These are phyloP conservation scores for Xerocomellus chrysenteron DNA, from an alignment of 768 basidiomycete genomes.

Conservation along the genomic window DNA sequence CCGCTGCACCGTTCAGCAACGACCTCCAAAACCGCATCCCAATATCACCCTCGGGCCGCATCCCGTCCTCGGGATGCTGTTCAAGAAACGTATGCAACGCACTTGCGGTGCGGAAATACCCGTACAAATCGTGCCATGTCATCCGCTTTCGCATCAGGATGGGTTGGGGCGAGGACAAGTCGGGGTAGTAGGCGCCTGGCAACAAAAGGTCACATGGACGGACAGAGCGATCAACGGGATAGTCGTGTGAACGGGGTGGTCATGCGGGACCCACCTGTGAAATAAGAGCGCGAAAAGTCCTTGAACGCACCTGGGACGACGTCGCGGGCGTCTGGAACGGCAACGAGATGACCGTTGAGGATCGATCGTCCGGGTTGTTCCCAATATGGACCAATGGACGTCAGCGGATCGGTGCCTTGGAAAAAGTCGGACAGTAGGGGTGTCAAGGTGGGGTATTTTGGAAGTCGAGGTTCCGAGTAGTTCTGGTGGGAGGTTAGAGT, in stretches of 20 bases:
- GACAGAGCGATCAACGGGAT: neutral
- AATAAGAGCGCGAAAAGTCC: conserved; percentile 53
- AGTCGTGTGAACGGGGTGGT: no score
- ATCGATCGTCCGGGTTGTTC: conserved; percentile 78
- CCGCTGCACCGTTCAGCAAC: conserved; percentile 42
- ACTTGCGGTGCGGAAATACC: conserved; percentile 71
- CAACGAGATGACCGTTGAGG: conserved; percentile 66
- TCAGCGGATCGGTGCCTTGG: conserved; percentile 53
- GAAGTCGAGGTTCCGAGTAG: conserved; percentile 74
- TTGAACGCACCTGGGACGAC: conserved; percentile 36
- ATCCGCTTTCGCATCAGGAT: conserved; percentile 59
- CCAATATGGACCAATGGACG: conserved; percentile 71
- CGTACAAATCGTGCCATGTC: conserved; percentile 64
- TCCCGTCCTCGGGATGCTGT: conserved; percentile 54
- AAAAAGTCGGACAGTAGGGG: conserved; percentile 61
- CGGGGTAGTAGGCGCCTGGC: conserved; percentile 42
- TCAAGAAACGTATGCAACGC: conserved; percentile 69
- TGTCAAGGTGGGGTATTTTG: conserved; percentile 55
- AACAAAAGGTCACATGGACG: no score
- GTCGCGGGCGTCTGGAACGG: conserved; percentile 55
- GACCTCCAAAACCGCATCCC: conserved; percentile 60
- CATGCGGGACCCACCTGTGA: conserved; percentile 45
- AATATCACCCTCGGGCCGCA: conserved; percentile 56
- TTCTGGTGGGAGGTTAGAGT: conserved; percentile 30
- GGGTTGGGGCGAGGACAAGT: conserved; percentile 32